Base-by-base conservation (phyloP, 371 early-diverging fungal genomes). In the Mucor velutinosus region DNA sequence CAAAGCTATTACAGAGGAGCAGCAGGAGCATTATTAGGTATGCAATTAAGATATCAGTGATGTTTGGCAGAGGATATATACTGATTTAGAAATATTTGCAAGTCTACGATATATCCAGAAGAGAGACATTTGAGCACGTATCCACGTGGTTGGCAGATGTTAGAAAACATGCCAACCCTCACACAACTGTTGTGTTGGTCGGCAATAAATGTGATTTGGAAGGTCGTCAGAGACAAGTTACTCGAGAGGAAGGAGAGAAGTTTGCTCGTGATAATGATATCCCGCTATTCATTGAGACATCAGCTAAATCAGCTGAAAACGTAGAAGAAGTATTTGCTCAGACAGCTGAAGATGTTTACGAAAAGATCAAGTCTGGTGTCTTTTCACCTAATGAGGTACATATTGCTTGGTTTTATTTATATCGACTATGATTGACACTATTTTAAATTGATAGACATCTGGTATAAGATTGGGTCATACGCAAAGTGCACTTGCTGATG, bases 1-100 rank as follows among this genome's bases (percentile, higher is more conserved):
- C 89, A 98, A 60, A 95, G 96, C 78, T 99, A 99, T 83, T 99
- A 98, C 77, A 89, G 99, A 67, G 98, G 97, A 55, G 98, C 99
- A 39, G 98, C 97, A 47, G 97, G 96, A 25, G 97, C 98, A 49
- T 78, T 98, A 51, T 75, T 95, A 67, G 85, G 85, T 85, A 84
- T 23, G 32, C 10, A 64, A 14, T 58, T 19, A 62, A 11, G 19
- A 25, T 51, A 23, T 51, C 25, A 51, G 19, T 51, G 23, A 8
- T 8, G n/a, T 1, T 19, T 45, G 1, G 1, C 7, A 33, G 45
- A n/a, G 14, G 15, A 45, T 45, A 30, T 30, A 30, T 30, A 51
- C 51, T 51, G 41, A 47, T 47, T 21, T 29, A 29, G 25, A 17
- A n/a, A 21, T 3, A 1, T 14, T 33, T 23, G 4, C 6, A 10